phyloP scores from a whole-genome alignment of 106 monocot species.

The Acorus calamus region DNA sequence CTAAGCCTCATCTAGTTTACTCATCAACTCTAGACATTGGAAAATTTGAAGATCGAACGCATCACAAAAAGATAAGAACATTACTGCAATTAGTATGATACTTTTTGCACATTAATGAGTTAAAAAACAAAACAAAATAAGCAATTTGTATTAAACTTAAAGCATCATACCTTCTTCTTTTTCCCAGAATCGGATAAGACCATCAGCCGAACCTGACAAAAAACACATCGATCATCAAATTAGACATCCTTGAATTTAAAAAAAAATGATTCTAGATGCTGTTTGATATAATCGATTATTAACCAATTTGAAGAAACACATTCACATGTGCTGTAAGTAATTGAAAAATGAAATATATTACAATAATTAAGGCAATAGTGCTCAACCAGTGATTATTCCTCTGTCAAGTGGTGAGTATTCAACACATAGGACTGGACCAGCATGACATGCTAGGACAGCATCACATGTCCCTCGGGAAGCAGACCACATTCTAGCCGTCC shows the following conservation, averaged over 20 bases:
- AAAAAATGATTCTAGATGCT: slow-evolving; percentile 6
- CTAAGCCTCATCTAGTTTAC: too few relatives aligned
- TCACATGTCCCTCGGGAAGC: slow-evolving; percentile 84
- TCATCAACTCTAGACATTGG: too few relatives aligned
- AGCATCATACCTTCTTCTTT: slow-evolving; percentile 64
- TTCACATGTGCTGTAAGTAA: too few relatives aligned
- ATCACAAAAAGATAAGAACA: too few relatives aligned
- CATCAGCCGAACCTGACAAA: slow-evolving; percentile 85
- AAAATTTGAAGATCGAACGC: too few relatives aligned
- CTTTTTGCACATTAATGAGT: too few relatives aligned
- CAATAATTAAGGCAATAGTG: not conserved
- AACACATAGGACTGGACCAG: slow-evolving; percentile 85
- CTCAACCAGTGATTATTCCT: slow-evolving; percentile 90
- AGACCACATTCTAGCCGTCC: slow-evolving; percentile 99
- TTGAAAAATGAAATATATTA: too few relatives aligned
- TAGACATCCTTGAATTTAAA: not conserved
- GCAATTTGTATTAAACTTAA: slow-evolving; percentile 1
- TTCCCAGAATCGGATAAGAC: slow-evolving; percentile 87
- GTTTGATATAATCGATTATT: too few relatives aligned
- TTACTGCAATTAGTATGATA: too few relatives aligned
- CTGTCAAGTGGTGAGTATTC: slow-evolving; percentile 87
- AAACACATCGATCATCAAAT: slow-evolving; percentile 7
- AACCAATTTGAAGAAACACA: too few relatives aligned
- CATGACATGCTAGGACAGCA: slow-evolving; percentile 97
- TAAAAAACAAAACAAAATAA: too few relatives aligned